These are phyloP conservation scores for Castanopsis chinensis DNA, from an alignment of 306 rosid species.

Conservation along the genomic window DNA sequence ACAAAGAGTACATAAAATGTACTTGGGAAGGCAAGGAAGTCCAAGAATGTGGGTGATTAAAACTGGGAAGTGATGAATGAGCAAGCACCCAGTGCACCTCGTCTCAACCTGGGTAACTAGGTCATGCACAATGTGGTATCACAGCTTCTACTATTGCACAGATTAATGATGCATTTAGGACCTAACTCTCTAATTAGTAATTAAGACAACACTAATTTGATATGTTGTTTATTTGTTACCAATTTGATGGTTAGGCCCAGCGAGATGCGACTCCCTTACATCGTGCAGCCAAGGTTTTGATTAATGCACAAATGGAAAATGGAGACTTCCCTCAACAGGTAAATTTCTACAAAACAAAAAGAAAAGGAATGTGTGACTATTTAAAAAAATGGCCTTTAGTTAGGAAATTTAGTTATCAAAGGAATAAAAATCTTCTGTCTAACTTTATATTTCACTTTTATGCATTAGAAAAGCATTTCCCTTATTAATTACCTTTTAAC, in stretches of 20 bases:
- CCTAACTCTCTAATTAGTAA: background rate
- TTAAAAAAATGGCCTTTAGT: background rate
- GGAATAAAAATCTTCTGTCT: background rate
- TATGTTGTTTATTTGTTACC: background rate
- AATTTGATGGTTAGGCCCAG: conserved; percentile 29
- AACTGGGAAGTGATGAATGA: too few species aligned
- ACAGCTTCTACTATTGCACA: too few species aligned
- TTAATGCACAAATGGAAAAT: conserved; percentile 54
- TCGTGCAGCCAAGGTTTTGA: conserved; percentile 52
- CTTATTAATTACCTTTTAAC: too few species aligned
- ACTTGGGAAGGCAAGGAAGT: too few species aligned
- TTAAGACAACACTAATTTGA: background rate
- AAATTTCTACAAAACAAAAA: background rate
- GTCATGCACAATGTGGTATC: too few species aligned
- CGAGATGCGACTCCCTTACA: conserved; percentile 63
- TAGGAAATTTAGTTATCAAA: background rate
- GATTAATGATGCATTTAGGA: too few species aligned
- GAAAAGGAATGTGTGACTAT: background rate
- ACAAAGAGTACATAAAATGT: too few species aligned
- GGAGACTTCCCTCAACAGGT: conserved; percentile 86
- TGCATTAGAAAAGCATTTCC: too few species aligned
- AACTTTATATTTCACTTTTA: too few species aligned
- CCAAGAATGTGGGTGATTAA: too few species aligned
- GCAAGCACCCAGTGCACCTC: too few species aligned
- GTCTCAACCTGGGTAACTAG: too few species aligned